Base-by-base conservation (phyloP, 2,329 filamentous ascomycete species). In the Talaromyces sp. region DNA sequence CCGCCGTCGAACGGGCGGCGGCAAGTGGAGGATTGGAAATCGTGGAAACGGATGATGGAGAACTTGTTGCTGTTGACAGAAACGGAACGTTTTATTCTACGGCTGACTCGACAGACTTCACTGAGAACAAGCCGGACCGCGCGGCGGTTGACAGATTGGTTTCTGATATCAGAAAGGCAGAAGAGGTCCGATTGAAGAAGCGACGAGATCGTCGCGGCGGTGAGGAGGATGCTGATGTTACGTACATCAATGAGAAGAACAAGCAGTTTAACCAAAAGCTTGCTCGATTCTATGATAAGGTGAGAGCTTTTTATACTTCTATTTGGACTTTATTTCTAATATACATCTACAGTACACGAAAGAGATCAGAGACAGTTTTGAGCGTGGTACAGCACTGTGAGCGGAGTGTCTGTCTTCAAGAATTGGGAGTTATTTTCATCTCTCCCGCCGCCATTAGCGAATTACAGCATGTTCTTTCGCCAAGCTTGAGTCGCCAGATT, bases 201-300 rank as follows among this genome's bases (percentile, higher is more conserved):
- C 84, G 92, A 70, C 88, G 86, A 74, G 91, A 96, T 67, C 84
- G 92, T 74, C 85, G 88, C 74, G 89, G 88, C 66, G 89, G 88
- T 66, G 92, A 93, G 63, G 92, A 96, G 66, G 90, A 93, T 55
- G 89, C 87, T 31, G 95, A 99, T 77, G 90, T 98, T 70, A 98
- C 93, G 7, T 98, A 96, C 79, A 99, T 99, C 85, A 99, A 99
- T 80, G 92, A 97, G 80, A 97, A 99, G 88, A 99, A 99, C 83
- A 98, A 98, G 83, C 92, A 97, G 83, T 99, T 99, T 82, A 99
- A 99, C 86, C 88, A 96, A 81, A 98, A 99, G 81, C 82, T 99
- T 76, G 83, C 89, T 60, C 84, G 95, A 68, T 99, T 98, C 81
- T 99, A 99, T 79, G 95, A 99, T 80, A 96, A 96, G 79, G 82